Evolutionary conservation across 345 rosid species (phyloP), one percentile per base, ranked within the genome.

Genomic region (Heritiera fomes): DNA sequence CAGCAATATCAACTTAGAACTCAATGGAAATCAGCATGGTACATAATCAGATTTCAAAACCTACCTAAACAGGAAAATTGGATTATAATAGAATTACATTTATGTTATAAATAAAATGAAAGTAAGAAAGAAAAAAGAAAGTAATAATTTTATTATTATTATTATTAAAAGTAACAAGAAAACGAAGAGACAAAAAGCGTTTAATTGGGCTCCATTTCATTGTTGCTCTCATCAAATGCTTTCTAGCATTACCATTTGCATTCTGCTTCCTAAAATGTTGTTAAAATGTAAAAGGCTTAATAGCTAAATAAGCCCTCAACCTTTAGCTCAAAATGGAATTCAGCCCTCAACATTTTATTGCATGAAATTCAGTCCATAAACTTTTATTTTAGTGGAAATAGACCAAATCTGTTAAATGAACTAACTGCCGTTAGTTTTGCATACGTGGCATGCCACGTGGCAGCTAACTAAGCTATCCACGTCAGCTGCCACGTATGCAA

Each of bases 1-100:
- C 34, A n/a, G 60, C 28, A 58, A 63, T 11, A 28, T 53, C 72
- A 64, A 71, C 77, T 47, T 61, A 13, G 73, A 77, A 59, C 83
- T 38, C 49, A 32, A 40, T 40, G 32, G 56, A 62, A 62, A 61
- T 30, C 13, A 14, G 58, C 70, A 64, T 34, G 20, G 30, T 11
- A 34, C 58, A 34, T 18, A 76, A 64, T 11, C 14, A 47, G 71
- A 30, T 23, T 46, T 62, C 28, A 62, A 55, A 34, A 73, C 18
- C 49, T 41, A 38, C 64, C 49, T 73, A 3, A 1, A 55, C 20
- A 38, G 20, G 11, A 34, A 63, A 64, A 5, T 34, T 64, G 5
- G 49, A 73, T 72, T 53, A 34, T 38, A 73, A 20, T 55, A n/a
- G 17, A 43, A 43, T 43, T 40, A 17, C 46, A 66, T 8, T 38